Base-by-base conservation (phyloP, 2,329 filamentous ascomycete genomes). In the Fusarium odoratissimum region DNA sequence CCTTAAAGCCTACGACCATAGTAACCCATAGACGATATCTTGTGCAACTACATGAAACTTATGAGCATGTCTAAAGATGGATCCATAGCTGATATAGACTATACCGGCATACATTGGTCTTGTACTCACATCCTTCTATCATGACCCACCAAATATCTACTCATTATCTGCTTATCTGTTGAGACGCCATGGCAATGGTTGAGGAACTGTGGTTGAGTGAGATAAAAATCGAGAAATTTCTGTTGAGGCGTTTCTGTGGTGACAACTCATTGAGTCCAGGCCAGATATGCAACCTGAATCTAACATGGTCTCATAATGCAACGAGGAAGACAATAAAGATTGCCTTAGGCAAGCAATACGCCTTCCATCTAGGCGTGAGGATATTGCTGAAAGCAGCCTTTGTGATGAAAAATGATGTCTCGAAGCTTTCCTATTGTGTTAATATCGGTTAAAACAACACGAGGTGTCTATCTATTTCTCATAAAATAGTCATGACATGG, bases 191-290 rank as follows among this genome's bases (percentile, higher is more conserved):
- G 7, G 14, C 10, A 40, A 31, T 48, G 28, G 56, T 68, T 68
- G 64, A 63, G 64, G 56, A 45, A 33, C n/a, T 38, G 31, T 5
- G 9, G 28, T 10, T 31, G 30, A 41, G 42, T n/a, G n/a, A 51
- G 33, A 49, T 25, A 62, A 30, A 23, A 52, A 38, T 37, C 31
- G 14, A 28, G 19, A 7, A 13, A 30, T 68, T 68, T 68, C 57
- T 57, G 66, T 69, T 69, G 66, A 69, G 66, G 19, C 52, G 33
- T 38, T 40, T 30, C 57, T 35, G 14, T 67, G 40, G 25, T 28
- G 52, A 67, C 42, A 37, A 46, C 30, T 38, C 42, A 45, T 33
- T 21, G 16, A 51, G 23, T 67, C 40, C 23, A 48, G 35, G 41
- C 14, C 38, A 60, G 11, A 23, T 30, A 37, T 52, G 52, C 35